These are phyloP conservation scores for Whalleya microplaca DNA, from an alignment of 2,329 filamentous ascomycete species.

Conservation along the genomic window DNA sequence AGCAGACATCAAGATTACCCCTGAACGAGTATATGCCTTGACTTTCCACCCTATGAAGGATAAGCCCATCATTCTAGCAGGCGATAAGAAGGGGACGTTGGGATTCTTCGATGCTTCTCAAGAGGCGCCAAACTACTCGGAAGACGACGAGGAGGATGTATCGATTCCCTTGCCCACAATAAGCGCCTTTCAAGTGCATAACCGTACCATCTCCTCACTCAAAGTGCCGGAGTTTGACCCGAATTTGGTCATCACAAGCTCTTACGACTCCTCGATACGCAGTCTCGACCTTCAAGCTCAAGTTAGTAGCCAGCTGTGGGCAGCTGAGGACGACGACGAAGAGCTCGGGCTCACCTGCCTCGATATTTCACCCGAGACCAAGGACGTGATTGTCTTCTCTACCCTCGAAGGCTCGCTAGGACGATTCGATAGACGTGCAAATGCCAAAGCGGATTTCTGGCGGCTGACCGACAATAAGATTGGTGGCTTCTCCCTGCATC, in stretches of 20 bases:
- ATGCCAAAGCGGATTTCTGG: slow-evolving; percentile 67
- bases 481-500: slow-evolving; percentile 87
- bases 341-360: slow-evolving; percentile 84
- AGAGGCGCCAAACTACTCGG: slow-evolving; percentile 53
- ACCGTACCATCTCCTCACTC: slow-evolving; percentile 85
- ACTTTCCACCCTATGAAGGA: slow-evolving; percentile 85
- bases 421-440: slow-evolving; percentile 74
- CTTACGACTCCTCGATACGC: slow-evolving; percentile 91
- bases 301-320: slow-evolving; percentile 79
- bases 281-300: slow-evolving; percentile 83
- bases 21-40: slow-evolving; percentile 84
- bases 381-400: slow-evolving; percentile 81
- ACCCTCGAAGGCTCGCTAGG: slow-evolving; percentile 83
- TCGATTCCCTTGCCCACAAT: slow-evolving; percentile 75
- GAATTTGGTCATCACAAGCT: slow-evolving; percentile 79
- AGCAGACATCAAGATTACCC: slow-evolving; percentile 85
- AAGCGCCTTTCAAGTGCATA: slow-evolving; percentile 87
- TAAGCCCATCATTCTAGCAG: slow-evolving; percentile 89
- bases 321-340: slow-evolving; percentile 67
- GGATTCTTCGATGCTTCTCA: slow-evolving; percentile 91
- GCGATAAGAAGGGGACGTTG: slow-evolving; percentile 89
- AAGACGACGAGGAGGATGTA: slow-evolving; percentile 69
- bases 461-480: slow-evolving; percentile 90
- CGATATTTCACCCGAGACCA: slow-evolving; percentile 73
- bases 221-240: slow-evolving; percentile 74